Evolutionary conservation across 306 rosid species (phyloP).

Genomic region (Vicia villosa): DNA sequence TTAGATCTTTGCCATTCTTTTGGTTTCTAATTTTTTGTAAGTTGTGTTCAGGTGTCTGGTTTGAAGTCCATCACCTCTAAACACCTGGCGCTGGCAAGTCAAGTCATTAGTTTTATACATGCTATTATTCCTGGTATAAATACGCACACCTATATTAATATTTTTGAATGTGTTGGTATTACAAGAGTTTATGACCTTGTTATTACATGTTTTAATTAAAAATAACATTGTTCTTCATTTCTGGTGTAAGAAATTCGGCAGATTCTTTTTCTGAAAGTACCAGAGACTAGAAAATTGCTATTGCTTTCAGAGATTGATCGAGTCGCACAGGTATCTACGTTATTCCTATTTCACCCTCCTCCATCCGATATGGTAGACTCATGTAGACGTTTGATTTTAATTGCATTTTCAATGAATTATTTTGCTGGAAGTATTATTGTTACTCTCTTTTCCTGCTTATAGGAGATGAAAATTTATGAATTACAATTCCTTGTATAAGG

Average conservation of each 20-base stretch:
- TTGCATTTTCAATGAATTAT: conserved; percentile 11
- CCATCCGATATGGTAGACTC: conserved; percentile 15
- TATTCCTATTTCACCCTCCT: not conserved
- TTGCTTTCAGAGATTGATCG: conserved; percentile 89
- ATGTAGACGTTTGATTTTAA: not conserved
- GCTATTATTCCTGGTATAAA: conserved; percentile 81
- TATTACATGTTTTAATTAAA: conserved; percentile 19
- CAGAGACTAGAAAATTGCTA: conserved; percentile 77
- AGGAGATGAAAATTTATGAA: conserved; percentile 11
- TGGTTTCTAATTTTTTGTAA: conserved; percentile 37
- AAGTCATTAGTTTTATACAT: conserved; percentile 84
- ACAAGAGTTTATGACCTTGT: conserved; percentile 21
- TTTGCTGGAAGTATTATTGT: conserved; percentile 17
- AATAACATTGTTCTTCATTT: conserved; percentile 47
- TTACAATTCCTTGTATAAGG: conserved; percentile 13
- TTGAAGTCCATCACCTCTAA: conserved; percentile 98
- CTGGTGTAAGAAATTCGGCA: conserved; percentile 78
- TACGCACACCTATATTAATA: conserved; percentile 16
- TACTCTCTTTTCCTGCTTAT: conserved; percentile 22
- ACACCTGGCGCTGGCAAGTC: conserved; percentile 99
- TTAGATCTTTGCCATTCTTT: conserved; percentile 31
- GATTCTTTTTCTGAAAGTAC: conserved; percentile 88
- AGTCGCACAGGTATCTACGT: conserved; percentile 78
- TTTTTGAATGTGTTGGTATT: conserved; percentile 21
- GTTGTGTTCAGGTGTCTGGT: conserved; percentile 83